A percentile compares a stretch with the other conserved stretches of the same genome.
phyloP scores from a whole-genome alignment of 108 stramenopile genomes.

The Aurantiochytrium sp. region DNA sequence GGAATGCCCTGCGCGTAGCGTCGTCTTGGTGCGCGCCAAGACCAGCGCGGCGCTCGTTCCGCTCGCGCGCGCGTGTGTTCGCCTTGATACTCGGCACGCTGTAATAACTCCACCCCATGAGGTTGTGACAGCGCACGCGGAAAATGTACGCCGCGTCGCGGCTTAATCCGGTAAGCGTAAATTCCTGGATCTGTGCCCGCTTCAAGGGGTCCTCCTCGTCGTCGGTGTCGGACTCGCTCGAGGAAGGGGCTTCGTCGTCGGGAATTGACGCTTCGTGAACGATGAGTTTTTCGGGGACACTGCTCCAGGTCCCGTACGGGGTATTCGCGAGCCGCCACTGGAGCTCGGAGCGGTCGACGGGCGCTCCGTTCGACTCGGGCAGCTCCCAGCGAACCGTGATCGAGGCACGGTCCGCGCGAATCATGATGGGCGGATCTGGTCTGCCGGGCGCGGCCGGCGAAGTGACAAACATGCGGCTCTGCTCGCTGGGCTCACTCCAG shows the following conservation, averaged over 20 bases:
- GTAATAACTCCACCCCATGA: constrained; percentile 26
- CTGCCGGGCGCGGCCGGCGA: neutral
- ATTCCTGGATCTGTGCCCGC: neutral
- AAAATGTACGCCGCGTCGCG: neutral
- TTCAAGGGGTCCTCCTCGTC: neutral
- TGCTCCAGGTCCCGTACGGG: neutral
- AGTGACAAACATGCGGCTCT: neutral
- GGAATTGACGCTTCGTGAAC: neutral
- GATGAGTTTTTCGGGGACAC: neutral
- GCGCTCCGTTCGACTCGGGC: neutral
- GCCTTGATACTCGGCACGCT: neutral
- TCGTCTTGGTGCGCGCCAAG: neutral
- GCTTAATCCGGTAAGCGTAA: neutral
- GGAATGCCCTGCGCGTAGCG: neutral
- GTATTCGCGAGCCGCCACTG: neutral
- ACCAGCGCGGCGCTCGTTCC: neutral
- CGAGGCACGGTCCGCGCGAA: neutral
- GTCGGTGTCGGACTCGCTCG: constrained; percentile 16
- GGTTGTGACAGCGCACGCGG: constrained; percentile 13
- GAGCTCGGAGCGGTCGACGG: constrained; percentile 10
- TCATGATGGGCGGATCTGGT: neutral
- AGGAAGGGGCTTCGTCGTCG: neutral
- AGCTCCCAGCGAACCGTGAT: constrained; percentile 9
- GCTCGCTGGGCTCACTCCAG: neutral
- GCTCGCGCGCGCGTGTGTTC: neutral